A percentile compares a stretch with the other conserved stretches of the same genome.
Conservation (phyloP, 345 rosid genomes). For the Citrus hindsii region DNA sequence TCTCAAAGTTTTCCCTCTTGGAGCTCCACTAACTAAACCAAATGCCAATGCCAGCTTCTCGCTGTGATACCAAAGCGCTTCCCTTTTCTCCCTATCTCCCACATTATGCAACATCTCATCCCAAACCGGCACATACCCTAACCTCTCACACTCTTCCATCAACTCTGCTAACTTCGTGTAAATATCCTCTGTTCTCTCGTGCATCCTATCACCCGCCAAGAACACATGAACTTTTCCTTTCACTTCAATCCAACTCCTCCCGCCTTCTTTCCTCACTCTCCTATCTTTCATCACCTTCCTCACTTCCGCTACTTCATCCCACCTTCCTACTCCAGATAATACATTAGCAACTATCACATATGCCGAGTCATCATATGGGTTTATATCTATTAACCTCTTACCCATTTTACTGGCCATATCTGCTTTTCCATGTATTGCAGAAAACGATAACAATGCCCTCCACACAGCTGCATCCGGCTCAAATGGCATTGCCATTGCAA, state of each 20-base stretch:
- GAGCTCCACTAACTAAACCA: conserved; percentile 41
- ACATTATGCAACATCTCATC: conserved; percentile 32
- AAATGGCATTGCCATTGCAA: conserved; percentile 35
- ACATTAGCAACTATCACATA: conserved; percentile 32
- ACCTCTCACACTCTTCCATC: conserved; percentile 27
- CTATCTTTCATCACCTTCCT: conserved; percentile 34
- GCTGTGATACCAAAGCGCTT: conserved; percentile 43
- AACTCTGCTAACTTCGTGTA: conserved; percentile 37
- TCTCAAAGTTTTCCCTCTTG: conserved; percentile 34
- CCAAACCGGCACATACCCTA: conserved; percentile 37
- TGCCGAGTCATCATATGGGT: conserved; percentile 37
- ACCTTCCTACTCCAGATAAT: conserved; percentile 29
- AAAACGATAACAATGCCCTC: conserved; percentile 37
- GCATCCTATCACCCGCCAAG: conserved; percentile 44
- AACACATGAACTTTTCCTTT: conserved; percentile 47
- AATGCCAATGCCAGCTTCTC: conserved; percentile 59
- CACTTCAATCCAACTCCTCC: conserved; percentile 47
- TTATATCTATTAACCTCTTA: conserved; percentile 25
- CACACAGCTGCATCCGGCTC: conserved; percentile 47
- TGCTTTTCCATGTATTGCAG: conserved; percentile 25
- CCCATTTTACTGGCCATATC: conserved; percentile 31
- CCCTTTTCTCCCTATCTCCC: conserved; percentile 33
- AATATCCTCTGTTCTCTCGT: conserved; percentile 32
- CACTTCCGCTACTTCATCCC: conserved; percentile 35
- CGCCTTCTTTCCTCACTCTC: conserved; percentile 40